Base-by-base conservation (phyloP, 176 grass and related monocot genomes). In the Thalia dealbata region DNA sequence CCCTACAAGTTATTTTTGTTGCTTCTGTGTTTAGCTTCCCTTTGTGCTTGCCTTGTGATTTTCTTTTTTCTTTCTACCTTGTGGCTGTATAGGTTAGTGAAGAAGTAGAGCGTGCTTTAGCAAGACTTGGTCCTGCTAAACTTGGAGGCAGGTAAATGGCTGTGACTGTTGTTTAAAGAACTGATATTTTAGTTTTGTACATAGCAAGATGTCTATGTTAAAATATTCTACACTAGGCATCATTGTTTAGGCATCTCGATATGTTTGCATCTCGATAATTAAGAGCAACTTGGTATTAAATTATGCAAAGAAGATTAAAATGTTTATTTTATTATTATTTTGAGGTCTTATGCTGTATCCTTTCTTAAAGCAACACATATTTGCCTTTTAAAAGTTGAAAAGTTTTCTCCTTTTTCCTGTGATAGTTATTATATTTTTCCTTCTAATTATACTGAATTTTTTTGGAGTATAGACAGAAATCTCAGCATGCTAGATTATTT, bases 41-140 rank as follows among this genome's bases (percentile, higher is more conserved):
- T 22, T 19, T 58, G 54, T n/a, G 54, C 54, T 58, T 58, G 0
- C 16, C 54, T 58, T 58, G 18, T 58, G 54, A 58, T 66, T 12
- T 30, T 70, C 46, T 22, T n/a, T 44, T 46, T 25, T 70, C 16
- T 42, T 41, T 11, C 43, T 15, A 50, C 44, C 43, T 70, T 50
- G 19, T 70, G 41, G 3, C 21, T 60, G 52, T 22, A 41, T 71
- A 91, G 89, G 89, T 91, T 74, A 91, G 89, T 74, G 89, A 91
- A 83, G 89, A 91, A 85, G 89, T 91, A 61, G 89, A 91, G 72
- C 89, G 89, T 15, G 89, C 89, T 24, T 80, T 91, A 35, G 85
- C 52, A 29, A 91, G 79, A 70, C 83, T 91, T 75, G 82, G 78
- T n/a, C 83, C 89, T 71, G 74, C 80, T 73, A 68, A 61, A 73